Base-by-base conservation (phyloP, 805 yeast species). In the Helenozyma rhizophorensis region DNA sequence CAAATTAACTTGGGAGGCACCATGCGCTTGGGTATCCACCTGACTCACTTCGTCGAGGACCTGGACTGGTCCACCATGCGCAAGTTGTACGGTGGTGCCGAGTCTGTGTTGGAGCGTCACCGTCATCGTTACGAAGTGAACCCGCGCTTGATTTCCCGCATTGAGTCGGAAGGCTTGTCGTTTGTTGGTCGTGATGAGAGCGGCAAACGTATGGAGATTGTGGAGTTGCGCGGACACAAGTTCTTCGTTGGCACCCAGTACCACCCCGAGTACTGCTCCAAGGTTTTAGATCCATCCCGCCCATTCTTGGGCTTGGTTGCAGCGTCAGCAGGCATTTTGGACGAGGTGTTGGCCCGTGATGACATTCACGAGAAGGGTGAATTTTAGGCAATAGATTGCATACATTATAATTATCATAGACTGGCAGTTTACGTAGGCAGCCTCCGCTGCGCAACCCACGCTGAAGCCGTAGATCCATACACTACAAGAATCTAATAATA, bases 101-200 rank as follows among this genome's bases (percentile, higher is more conserved):
- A 68, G 2, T 65, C 72, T 28, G 89, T 88, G 31, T 70, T 70
- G 40, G 99, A 93, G 70, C 85, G 99, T 74, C 99, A 93, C 62
- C 83, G 99, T 70, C 99, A 93, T 64, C 80, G 99, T 68, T 93
- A 93, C 61, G 99, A 93, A 64, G 85, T 93, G 50, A 90, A 89
- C 64, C 99, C 98, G 11, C 76, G 74, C 43, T 69, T 85, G 48
- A 81, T 89, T 43, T 68, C 64, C 12, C 62, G 67, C 27, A 74
- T 90, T 42, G 97, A 93, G 64, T 60, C 61, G 6, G 67, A 80
- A 32, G 98, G 97, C 13, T 73, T 94, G 60, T 68, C 70, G 47
- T 93, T 89, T 58, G 90, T 93, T 37, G 98, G 97, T 55, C 86
- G 82, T 61, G 98, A 93, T 63, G 97, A 89, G 56, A 62, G 77